phyloP scores from a whole-genome alignment of 1,284 basidiomycete genomes.

The Naganishia sp. region DNA sequence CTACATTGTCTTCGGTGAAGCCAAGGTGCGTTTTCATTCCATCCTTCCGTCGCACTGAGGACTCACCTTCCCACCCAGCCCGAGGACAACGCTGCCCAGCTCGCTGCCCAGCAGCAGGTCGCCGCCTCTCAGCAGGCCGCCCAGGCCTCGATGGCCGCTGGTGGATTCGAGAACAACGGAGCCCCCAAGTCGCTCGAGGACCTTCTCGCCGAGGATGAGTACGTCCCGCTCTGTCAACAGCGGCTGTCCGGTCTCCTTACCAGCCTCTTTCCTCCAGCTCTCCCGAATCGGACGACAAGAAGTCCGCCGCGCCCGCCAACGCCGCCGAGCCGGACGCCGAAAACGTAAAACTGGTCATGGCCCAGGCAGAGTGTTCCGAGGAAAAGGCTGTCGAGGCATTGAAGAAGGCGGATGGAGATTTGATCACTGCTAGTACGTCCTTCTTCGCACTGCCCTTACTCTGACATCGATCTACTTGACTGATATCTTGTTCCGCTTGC shows the following conservation, averaged over 20 bases:
- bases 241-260: background rate
- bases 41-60: background rate
- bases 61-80: slow-evolving; percentile 57
- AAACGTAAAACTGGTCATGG: slow-evolving; percentile 93
- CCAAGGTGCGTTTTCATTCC: slow-evolving; percentile 63
- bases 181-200: slow-evolving; percentile 62
- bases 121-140: slow-evolving; percentile 56
- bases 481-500: background rate
- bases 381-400: slow-evolving; percentile 84
- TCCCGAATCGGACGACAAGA: slow-evolving; percentile 66
- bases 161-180: slow-evolving; percentile 55
- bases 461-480: background rate
- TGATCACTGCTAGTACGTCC: slow-evolving; percentile 89
- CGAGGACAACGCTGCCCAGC: slow-evolving; percentile 87
- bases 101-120: slow-evolving; percentile 81
- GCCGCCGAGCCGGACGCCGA: slow-evolving; percentile 71
- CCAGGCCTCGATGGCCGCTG: slow-evolving; percentile 50
- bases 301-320: slow-evolving; percentile 51
- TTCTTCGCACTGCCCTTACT: too few relatives aligned
- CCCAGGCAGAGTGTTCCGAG: slow-evolving; percentile 74
- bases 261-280: slow-evolving; percentile 52
- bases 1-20: slow-evolving; percentile 99
- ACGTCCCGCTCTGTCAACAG: slow-evolving; percentile 34
- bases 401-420: slow-evolving; percentile 84
- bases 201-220: slow-evolving; percentile 59